phyloP scores from a whole-genome alignment of 176 grass and related monocot species.

The Saccharum spontaneum region DNA sequence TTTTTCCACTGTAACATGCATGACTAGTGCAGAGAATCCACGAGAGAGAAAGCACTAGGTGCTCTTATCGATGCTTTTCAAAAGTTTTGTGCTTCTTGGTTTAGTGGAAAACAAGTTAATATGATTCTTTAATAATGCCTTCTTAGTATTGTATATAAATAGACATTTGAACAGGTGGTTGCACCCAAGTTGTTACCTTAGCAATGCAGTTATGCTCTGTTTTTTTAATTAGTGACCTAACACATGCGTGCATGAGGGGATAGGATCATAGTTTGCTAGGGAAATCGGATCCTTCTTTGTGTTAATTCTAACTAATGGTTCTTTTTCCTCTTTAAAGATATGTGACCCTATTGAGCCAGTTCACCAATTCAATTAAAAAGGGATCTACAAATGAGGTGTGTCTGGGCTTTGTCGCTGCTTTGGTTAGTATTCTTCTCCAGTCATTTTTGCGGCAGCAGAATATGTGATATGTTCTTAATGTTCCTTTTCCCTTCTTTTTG shows the following conservation, averaged over 20 bases:
- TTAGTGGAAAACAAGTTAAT: conserved; percentile 57
- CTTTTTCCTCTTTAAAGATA: conserved; percentile 38
- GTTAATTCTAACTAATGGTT: neutral
- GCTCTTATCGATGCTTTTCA: conserved; percentile 56
- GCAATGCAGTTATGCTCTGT: neutral
- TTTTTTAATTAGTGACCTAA: neutral
- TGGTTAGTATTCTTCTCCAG: conserved; percentile 33
- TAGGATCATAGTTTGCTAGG: neutral
- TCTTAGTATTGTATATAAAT: neutral
- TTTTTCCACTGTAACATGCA: neutral
- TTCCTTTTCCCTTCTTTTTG: conserved; percentile 7
- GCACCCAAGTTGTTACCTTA: neutral
- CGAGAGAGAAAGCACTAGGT: conserved; percentile 51
- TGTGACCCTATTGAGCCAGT: conserved; percentile 54
- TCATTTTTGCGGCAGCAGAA: neutral
- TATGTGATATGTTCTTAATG: conserved; percentile 16
- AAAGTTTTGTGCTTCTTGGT: conserved; percentile 54
- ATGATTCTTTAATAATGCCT: neutral
- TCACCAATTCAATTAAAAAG: conserved; percentile 64
- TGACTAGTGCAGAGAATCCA: conserved; percentile 47
- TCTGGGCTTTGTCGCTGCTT: conserved; percentile 63
- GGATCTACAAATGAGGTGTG: conserved; percentile 73
- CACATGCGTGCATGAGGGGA: neutral
- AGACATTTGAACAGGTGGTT: neutral
- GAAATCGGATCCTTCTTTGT: neutral